phyloP scores from a whole-genome alignment of 371 early-diverging fungal genomes.

The Mucor lusitanicus region DNA sequence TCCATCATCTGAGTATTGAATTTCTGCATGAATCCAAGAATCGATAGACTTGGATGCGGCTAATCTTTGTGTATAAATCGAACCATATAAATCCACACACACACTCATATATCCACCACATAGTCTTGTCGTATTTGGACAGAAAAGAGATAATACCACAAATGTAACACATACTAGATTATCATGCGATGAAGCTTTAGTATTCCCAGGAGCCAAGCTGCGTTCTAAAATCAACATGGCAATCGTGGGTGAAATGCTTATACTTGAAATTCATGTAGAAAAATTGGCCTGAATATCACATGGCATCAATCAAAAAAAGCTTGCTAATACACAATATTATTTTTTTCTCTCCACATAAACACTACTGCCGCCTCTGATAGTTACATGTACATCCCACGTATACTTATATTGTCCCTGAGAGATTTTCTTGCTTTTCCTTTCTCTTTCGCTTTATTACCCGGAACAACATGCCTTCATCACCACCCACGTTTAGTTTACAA shows the following conservation, averaged over 20 bases:
- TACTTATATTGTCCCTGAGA: neutral
- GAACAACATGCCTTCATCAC: neutral
- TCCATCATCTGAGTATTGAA: too few relatives aligned
- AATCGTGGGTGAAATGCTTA: slow-evolving; percentile 2
- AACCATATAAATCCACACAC: too few relatives aligned
- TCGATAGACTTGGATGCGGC: too few relatives aligned
- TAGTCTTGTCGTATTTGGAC: neutral
- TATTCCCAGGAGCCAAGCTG: neutral
- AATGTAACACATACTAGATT: neutral
- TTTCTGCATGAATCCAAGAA: too few relatives aligned
- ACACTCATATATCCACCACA: neutral
- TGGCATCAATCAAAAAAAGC: slow-evolving; percentile 11
- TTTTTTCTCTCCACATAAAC: neutral
- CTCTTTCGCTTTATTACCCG: slow-evolving; percentile 7
- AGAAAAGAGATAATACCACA: neutral
- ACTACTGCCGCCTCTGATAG: neutral
- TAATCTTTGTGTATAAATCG: too few relatives aligned
- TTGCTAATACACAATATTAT: slow-evolving; percentile 5
- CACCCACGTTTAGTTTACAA: slow-evolving; percentile 71
- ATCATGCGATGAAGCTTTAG: neutral
- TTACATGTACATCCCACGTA: neutral
- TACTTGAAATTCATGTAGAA: neutral
- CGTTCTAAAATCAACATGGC: neutral
- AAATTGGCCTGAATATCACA: slow-evolving; percentile 7
- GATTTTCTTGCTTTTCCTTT: neutral